phyloP scores from a whole-genome alignment of 306 rosid species.

The Quercus variabilis region DNA sequence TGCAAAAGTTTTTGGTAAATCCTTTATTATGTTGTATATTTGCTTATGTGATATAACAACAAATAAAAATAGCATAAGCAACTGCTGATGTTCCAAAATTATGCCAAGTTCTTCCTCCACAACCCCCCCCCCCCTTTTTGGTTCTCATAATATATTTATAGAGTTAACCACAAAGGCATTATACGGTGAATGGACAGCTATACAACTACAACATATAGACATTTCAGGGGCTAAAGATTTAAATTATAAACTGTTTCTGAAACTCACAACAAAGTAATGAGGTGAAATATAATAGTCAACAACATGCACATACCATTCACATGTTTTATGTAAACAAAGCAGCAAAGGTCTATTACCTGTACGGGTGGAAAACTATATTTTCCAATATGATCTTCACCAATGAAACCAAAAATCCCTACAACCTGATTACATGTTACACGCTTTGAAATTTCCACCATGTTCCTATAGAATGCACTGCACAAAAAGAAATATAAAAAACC shows the following conservation, averaged over 20 bases:
- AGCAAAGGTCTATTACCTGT: constrained; percentile 54
- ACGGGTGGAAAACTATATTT: constrained; percentile 94
- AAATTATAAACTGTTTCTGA: background rate
- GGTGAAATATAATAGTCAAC: background rate
- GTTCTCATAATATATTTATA: background rate
- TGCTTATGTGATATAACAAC: background rate
- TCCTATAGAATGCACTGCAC: constrained; percentile 77
- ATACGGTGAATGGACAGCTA: background rate
- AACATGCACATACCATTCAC: background rate
- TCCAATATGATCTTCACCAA: constrained; percentile 90
- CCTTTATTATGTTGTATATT: background rate
- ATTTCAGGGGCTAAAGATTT: background rate
- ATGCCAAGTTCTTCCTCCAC: too few species aligned
- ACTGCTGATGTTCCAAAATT: too few species aligned
- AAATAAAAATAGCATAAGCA: background rate
- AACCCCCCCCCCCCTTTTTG: too few species aligned
- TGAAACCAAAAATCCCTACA: constrained; percentile 90
- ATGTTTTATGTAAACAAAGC: background rate
- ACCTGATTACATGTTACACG: constrained; percentile 92
- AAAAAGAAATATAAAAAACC: constrained; percentile 3
- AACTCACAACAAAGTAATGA: background rate
- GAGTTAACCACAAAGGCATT: background rate
- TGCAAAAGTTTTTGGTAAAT: background rate
- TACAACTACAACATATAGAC: constrained; percentile 2
- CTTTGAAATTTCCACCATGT: constrained; percentile 72